Percentiles rank a stretch among this genome's conserved stretches.
phyloP scores from a whole-genome alignment of 2,329 filamentous ascomycete genomes.

The Curvularia eragrostidis region DNA sequence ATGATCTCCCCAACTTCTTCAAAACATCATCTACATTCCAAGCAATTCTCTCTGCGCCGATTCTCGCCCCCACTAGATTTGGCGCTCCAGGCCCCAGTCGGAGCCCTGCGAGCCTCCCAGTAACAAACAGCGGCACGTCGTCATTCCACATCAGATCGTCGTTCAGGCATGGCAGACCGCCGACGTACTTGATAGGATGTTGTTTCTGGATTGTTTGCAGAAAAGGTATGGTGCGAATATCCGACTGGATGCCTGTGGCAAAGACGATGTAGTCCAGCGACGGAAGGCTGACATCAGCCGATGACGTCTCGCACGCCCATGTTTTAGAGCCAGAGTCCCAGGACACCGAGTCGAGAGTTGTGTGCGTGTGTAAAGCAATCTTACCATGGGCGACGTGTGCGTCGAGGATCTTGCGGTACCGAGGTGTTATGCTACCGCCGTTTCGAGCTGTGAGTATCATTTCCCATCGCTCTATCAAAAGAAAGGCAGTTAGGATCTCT shows the following conservation, averaged over 20 bases:
- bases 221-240: constrained; percentile 67
- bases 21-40: constrained; percentile 71
- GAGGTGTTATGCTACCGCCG: constrained; percentile 77
- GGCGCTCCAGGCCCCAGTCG: constrained; percentile 74
- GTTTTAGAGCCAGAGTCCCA: constrained; percentile 58
- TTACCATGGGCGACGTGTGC: constrained; percentile 61
- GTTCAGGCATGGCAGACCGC: constrained; percentile 74
- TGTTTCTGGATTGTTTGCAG: constrained; percentile 65
- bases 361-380: constrained; percentile 65
- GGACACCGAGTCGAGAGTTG: constrained; percentile 59
- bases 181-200: constrained; percentile 67
- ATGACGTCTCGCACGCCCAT: constrained; percentile 25
- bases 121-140: constrained; percentile 75
- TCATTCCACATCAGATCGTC: constrained; percentile 78
- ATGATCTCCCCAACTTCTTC: constrained; percentile 26
- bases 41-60: constrained; percentile 75
- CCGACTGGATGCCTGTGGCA: constrained; percentile 73
- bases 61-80: constrained; percentile 75
- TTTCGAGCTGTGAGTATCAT: constrained; percentile 71
- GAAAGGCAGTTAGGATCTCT: background rate
- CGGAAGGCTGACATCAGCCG: constrained; percentile 59
- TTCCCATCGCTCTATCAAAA: constrained; percentile 63
- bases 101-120: constrained; percentile 71
- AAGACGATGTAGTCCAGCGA: constrained; percentile 73
- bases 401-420: constrained; percentile 71